Conservation (phyloP, 106 monocot genomes). For the Apostasia shenzhenica region DNA sequence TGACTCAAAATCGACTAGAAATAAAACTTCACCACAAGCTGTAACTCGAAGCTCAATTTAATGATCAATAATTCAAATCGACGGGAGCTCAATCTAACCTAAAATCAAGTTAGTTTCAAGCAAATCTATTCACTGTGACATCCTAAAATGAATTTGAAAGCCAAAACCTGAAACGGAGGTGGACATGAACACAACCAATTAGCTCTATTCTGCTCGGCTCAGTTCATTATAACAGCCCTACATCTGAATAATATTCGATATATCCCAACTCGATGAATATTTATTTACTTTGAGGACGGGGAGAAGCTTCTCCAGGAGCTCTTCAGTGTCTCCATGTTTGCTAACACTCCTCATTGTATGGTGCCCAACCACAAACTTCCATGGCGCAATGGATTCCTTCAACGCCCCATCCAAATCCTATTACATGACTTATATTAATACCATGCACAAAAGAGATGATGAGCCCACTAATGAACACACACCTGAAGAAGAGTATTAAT, state of each 20-base stretch:
- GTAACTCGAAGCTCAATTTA: too few relatives aligned
- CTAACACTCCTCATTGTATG: conserved; percentile 54
- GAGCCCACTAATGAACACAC: not conserved
- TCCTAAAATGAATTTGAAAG: too few relatives aligned
- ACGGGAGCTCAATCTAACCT: too few relatives aligned
- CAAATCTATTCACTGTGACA: too few relatives aligned
- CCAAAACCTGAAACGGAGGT: not conserved
- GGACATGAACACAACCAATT: not conserved
- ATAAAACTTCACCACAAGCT: too few relatives aligned
- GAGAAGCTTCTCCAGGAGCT: conserved; percentile 43
- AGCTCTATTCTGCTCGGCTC: not conserved
- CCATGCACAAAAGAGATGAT: too few relatives aligned
- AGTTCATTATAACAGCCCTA: not conserved
- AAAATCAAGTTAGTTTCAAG: too few relatives aligned
- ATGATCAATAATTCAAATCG: too few relatives aligned
- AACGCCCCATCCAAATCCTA: conserved; percentile 49
- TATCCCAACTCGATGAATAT: not conserved
- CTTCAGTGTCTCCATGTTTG: conserved; percentile 56
- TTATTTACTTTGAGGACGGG: conserved; percentile 44
- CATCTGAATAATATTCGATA: not conserved
- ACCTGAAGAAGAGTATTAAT: conserved; percentile 38
- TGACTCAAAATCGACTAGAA: too few relatives aligned
- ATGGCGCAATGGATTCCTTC: conserved; percentile 26
- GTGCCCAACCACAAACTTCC: conserved; percentile 64
- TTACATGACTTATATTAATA: not conserved